Percentiles rank a stretch among this genome's conserved stretches.
Conservation (phyloP, 495 filamentous ascomycete genomes). For the Lichina pygmaea region DNA sequence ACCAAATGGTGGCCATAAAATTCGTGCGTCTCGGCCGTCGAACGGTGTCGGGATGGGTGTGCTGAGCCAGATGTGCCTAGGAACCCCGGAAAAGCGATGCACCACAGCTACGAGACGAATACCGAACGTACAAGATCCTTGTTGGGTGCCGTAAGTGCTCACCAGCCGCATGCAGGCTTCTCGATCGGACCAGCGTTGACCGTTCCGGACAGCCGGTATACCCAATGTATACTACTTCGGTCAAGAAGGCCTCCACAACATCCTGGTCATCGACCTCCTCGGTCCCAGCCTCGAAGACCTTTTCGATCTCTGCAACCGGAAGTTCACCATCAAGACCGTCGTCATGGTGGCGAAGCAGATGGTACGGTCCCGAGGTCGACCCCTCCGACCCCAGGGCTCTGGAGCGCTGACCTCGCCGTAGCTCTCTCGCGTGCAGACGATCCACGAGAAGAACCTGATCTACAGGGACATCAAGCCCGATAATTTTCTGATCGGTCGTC, state of each 20-base stretch:
- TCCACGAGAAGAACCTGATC: slow-evolving; percentile 98
- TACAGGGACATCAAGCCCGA: slow-evolving; percentile 99
- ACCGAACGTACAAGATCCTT: slow-evolving; percentile 96
- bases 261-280: slow-evolving; percentile 92
- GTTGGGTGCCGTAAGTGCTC: slow-evolving; percentile 89
- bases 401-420: slow-evolving; percentile 12
- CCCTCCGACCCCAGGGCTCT: background rate
- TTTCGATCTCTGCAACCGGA: slow-evolving; percentile 89
- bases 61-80: slow-evolving; percentile 16
- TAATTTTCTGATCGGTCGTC: slow-evolving; percentile 97
- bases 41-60: background rate
- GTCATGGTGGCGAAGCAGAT: slow-evolving; percentile 99
- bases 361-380: slow-evolving; percentile 24
- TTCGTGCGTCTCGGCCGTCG: slow-evolving; percentile 37
- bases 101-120: slow-evolving; percentile 93
- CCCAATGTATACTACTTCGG: slow-evolving; percentile 99
- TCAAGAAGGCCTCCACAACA: slow-evolving; percentile 97
- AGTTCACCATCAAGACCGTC: slow-evolving; percentile 90
- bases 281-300: slow-evolving; percentile 92
- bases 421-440: slow-evolving; percentile 95
- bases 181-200: slow-evolving; percentile 6
- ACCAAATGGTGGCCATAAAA: slow-evolving; percentile 98
- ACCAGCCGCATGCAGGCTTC: background rate
- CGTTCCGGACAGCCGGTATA: slow-evolving; percentile 45
- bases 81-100: slow-evolving; percentile 98